Percentiles rank a stretch among this genome's conserved stretches.
Evolutionary conservation across 2,329 filamentous ascomycete genomes (phyloP).

Genomic region (Apiospora pterosperma): DNA sequence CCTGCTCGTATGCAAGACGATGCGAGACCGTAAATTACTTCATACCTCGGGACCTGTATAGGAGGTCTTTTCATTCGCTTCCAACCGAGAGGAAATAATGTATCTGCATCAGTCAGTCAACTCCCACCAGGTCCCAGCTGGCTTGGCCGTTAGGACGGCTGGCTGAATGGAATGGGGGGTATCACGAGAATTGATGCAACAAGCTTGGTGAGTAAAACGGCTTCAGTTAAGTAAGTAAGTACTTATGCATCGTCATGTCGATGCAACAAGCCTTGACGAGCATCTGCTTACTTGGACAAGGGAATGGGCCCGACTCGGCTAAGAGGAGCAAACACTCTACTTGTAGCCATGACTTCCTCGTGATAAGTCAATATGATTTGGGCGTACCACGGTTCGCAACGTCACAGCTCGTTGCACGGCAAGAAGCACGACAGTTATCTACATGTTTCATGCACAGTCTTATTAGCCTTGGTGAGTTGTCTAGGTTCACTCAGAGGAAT

Average conservation of each 20-base stretch:
- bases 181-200: neutral
- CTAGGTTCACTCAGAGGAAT: neutral
- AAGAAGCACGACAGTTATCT: slow-evolving; percentile 1
- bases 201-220: too few species aligned
- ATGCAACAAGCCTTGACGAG: neutral
- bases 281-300: neutral
- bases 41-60: neutral
- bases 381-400: slow-evolving; percentile 1
- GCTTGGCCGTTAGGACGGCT: neutral
- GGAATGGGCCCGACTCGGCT: neutral
- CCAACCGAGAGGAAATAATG: neutral
- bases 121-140: neutral
- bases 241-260: neutral
- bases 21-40: neutral
- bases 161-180: neutral
- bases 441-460: neutral
- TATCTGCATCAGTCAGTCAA: neutral
- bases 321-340: neutral
- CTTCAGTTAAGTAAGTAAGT: too few species aligned
- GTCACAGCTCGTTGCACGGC: neutral
- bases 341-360: neutral
- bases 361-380: neutral
- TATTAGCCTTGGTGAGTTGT: neutral
- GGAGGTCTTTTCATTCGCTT: neutral
- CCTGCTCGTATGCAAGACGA: neutral